Percentiles rank a stretch among this genome's conserved stretches.
Evolutionary conservation across 352 stramenopile genomes (phyloP).

Genomic region (Phytopythium helicoides): DNA sequence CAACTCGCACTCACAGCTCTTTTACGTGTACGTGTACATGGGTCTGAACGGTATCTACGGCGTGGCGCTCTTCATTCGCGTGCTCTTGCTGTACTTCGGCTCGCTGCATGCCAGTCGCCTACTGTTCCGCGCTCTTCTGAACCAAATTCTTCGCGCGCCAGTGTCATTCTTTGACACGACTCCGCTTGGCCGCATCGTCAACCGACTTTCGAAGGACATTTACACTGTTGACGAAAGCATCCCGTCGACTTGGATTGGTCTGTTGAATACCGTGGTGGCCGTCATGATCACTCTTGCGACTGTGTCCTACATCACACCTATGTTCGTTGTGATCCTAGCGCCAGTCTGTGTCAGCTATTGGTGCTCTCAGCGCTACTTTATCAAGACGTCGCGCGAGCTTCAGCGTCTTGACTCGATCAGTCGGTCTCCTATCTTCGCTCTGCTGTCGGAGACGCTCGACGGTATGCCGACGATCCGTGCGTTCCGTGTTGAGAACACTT

Average conservation of each 20-base stretch:
- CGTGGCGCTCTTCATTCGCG: constrained; percentile 57
- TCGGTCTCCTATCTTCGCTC: constrained; percentile 91
- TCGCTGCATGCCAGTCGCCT: constrained; percentile 55
- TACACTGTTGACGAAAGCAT: constrained; percentile 66
- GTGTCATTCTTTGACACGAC: constrained; percentile 75
- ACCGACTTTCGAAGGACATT: constrained; percentile 62
- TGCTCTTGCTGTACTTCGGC: constrained; percentile 57
- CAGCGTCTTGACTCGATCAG: constrained; percentile 94
- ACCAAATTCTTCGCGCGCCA: constrained; percentile 53
- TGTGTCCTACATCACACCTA: constrained; percentile 51
- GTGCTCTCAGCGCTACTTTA: constrained; percentile 88
- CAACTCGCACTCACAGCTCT: constrained; percentile 65
- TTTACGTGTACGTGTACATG: constrained; percentile 84
- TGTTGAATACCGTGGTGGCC: constrained; percentile 51
- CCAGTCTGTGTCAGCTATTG: constrained; percentile 59
- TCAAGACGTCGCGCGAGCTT: constrained; percentile 88
- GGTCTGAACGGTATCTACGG: constrained; percentile 60
- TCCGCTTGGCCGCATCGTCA: constrained; percentile 57
- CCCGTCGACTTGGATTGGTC: constrained; percentile 33
- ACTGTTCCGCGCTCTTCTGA: constrained; percentile 65
- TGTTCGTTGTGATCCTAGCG: constrained; percentile 54
- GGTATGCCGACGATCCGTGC: constrained; percentile 93
- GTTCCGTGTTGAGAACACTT: constrained; percentile 44
- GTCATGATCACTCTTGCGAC: constrained; percentile 46
- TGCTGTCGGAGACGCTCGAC: constrained; percentile 94